Evolutionary conservation across 192 early-diverging fungal species (phyloP).

Genomic region (Phycomyces blakesleeanus): DNA sequence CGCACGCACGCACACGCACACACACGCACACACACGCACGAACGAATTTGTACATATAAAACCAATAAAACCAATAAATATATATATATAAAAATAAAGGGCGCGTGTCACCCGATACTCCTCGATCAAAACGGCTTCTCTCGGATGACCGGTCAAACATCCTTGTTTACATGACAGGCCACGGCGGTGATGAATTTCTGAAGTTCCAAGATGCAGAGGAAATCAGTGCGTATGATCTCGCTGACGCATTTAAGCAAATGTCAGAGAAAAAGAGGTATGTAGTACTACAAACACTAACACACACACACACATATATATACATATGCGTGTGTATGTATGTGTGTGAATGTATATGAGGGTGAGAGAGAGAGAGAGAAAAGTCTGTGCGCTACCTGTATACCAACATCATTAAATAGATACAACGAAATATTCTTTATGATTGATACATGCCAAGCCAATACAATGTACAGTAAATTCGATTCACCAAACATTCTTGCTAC

Average conservation of each 20-base stretch:
- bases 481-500: slow-evolving; percentile 93
- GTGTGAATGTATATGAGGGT: too few species aligned
- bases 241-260: slow-evolving; percentile 98
- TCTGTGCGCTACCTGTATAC: too few species aligned
- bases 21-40: too few species aligned
- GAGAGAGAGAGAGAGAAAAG: too few species aligned
- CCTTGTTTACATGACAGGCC: slow-evolving; percentile 97
- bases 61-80: too few species aligned
- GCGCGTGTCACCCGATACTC: slow-evolving; percentile 80
- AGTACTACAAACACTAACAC: not conserved
- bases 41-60: too few species aligned
- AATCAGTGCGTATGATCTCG: slow-evolving; percentile 91
- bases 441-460: slow-evolving; percentile 98
- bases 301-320: not conserved
- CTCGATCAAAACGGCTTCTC: slow-evolving; percentile 89
- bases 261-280: slow-evolving; percentile 81
- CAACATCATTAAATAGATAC: slow-evolving; percentile 46
- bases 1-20: too few species aligned
- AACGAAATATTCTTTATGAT: slow-evolving; percentile 98
- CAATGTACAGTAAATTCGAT: slow-evolving; percentile 91
- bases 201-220: slow-evolving; percentile 99
- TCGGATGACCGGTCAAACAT: slow-evolving; percentile 96
- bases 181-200: slow-evolving; percentile 97
- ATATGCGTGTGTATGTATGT: not conserved
- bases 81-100: too few species aligned